Evolutionary conservation across 2,329 filamentous ascomycete genomes (phyloP), one percentile per base, ranked within the genome.

Genomic region (Ophiostoma ulmi): DNA sequence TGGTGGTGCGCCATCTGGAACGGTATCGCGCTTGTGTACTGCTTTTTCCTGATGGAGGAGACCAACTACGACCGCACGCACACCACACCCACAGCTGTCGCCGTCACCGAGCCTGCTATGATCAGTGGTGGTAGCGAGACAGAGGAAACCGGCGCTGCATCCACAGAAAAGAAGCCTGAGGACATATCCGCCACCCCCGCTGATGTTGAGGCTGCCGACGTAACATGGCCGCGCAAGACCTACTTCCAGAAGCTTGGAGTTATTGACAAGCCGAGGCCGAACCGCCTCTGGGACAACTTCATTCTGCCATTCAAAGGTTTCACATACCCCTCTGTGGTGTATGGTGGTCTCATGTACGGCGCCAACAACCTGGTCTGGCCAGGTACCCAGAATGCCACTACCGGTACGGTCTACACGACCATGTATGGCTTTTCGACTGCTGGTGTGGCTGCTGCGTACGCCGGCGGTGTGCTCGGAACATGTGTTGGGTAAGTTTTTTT

Each of bases 1-100:
- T 82, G 84, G 74, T 87, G 84, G 79, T 83, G 82, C 44, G 83
- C 86, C 4, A 87, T 89, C 36, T 81, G 88, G 73, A 77, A 79
- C 5, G 85, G 78, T 0, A 77, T 83, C 1, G 80, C 78, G 7
- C 83, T 85, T 44, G 74, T 88, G n/a, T 80, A 86, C 73, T 77
- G 84, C 1, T 87, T 87, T 78, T 84, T 88, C 74, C 83, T 85
- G 75, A 83, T 87, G 80, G 87, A 88, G 76, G 87, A 88, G 76
- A 87, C 86, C 5, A 88, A 85, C 75, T 87, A 84, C 75, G 77
- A 79, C 68, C 81, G 83, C 11, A n/a, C 38, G 22, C 65, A 67
- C 13, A 63, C 58, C 8, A 2, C 10, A 8, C 39, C 38, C 13
- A 22, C 65, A 1, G 10, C 39, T 35, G 10, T 22, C 2, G 63